Percentiles rank a stretch among this genome's conserved stretches.
Conservation (phyloP, 2,329 filamentous ascomycete species). For the Didymella glomerata region DNA sequence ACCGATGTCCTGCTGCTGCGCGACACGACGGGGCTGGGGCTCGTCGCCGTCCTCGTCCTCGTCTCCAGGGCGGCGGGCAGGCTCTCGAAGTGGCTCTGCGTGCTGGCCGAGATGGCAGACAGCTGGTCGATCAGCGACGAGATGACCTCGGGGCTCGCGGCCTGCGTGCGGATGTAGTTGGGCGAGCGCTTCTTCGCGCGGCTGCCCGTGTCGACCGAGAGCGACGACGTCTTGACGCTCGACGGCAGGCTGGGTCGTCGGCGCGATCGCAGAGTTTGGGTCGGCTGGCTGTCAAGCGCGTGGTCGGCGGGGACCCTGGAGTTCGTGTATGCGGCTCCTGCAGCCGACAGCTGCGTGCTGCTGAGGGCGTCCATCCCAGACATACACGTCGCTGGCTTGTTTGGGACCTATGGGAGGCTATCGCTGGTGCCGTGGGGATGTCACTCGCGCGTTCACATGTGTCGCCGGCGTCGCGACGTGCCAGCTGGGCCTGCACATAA, state of each 20-base stretch:
- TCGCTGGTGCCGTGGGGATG: neutral
- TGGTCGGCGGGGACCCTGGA: constrained; percentile 1
- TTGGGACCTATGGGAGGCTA: neutral
- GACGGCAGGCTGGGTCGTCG: constrained; percentile 43
- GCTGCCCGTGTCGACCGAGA: constrained; percentile 9
- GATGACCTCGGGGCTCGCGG: constrained; percentile 72
- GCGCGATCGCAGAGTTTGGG: constrained; percentile 37
- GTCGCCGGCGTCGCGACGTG: neutral
- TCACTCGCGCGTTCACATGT: neutral
- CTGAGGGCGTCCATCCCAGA: constrained; percentile 9
- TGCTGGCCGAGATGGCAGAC: constrained; percentile 68
- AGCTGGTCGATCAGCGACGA: constrained; percentile 69
- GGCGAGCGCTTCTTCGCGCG: constrained; percentile 27
- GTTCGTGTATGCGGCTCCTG: neutral
- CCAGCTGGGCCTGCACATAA: neutral
- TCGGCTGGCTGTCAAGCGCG: constrained; percentile 25
- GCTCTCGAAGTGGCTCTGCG: constrained; percentile 74
- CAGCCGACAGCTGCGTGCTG: neutral
- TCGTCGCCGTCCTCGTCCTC: neutral
- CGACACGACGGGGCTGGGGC: constrained; percentile 11
- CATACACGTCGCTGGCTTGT: neutral
- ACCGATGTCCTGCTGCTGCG: constrained; percentile 18
- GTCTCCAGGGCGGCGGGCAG: constrained; percentile 39
- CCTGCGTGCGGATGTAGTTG: constrained; percentile 49
- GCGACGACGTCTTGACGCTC: constrained; percentile 17